phyloP scores from a whole-genome alignment of 2,329 filamentous ascomycete species.

The Colletotrichum tamarilloi region DNA sequence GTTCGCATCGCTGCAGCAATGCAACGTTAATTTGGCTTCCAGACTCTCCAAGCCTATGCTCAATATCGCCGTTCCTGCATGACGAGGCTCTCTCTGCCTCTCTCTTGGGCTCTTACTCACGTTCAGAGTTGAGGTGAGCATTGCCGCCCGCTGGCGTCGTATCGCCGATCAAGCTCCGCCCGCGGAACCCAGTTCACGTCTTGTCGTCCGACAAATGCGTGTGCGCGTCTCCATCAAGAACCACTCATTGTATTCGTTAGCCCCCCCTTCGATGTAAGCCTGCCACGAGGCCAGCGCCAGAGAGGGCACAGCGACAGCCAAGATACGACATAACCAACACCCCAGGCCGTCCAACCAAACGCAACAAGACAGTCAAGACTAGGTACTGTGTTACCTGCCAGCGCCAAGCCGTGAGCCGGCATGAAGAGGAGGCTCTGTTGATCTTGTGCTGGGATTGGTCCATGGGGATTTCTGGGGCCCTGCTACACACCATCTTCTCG shows the following conservation, averaged over 20 bases:
- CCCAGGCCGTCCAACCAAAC: not conserved
- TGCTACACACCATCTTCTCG: slow-evolving; percentile 33
- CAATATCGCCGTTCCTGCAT: slow-evolving; percentile 14
- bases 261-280: not conserved
- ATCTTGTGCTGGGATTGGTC: slow-evolving; percentile 35
- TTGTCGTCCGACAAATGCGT: slow-evolving; percentile 22
- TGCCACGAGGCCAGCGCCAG: slow-evolving; percentile 15
- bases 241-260: not conserved
- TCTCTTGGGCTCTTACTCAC: not conserved
- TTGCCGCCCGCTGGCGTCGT: slow-evolving; percentile 14
- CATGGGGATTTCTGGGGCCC: slow-evolving; percentile 8
- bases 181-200: not conserved
- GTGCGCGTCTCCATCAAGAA: slow-evolving; percentile 2
- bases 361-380: too few species aligned
- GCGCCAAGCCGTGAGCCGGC: slow-evolving; percentile 19
- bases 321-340: not conserved
- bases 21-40: slow-evolving; percentile 27
- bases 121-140: not conserved
- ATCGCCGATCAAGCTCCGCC: slow-evolving; percentile 7
- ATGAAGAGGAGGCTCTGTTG: slow-evolving; percentile 25
- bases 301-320: not conserved
- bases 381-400: not conserved
- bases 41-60: not conserved
- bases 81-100: not conserved
- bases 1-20: slow-evolving; percentile 10